These are phyloP conservation scores for Lepidium aucheri DNA, from an alignment of 345 rosid genomes.

Conservation along the genomic window DNA sequence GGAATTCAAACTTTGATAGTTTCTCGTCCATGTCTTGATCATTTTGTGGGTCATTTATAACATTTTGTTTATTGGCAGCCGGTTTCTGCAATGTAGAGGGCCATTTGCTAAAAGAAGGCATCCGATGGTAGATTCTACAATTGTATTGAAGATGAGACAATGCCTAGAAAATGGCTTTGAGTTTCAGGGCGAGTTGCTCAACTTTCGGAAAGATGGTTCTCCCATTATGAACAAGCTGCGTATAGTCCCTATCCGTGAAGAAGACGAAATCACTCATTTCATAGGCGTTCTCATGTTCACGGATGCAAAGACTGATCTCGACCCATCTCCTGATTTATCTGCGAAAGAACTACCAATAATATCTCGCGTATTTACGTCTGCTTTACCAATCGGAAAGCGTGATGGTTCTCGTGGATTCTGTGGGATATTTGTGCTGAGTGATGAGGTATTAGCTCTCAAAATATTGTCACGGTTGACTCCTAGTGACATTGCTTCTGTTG, in stretches of 20 bases:
- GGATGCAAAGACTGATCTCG: slow-evolving; percentile 73
- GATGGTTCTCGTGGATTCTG: slow-evolving; percentile 61
- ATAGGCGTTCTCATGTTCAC: slow-evolving; percentile 82
- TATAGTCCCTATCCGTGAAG: slow-evolving; percentile 79
- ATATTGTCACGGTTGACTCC: slow-evolving; percentile 74
- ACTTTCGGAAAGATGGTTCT: slow-evolving; percentile 83
- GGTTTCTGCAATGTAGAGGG: slow-evolving; percentile 91
- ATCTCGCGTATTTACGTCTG: slow-evolving; percentile 35
- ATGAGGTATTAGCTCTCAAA: slow-evolving; percentile 64
- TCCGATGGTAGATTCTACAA: slow-evolving; percentile 65
- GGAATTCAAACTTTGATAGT: not conserved
- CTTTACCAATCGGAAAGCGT: slow-evolving; percentile 45
- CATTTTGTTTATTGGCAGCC: slow-evolving; percentile 36
- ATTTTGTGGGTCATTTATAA: too few species aligned
- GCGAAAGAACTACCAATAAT: slow-evolving; percentile 42
- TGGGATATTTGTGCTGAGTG: slow-evolving; percentile 66
- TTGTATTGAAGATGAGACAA: slow-evolving; percentile 66
- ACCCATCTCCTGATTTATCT: slow-evolving; percentile 48
- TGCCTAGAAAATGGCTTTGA: slow-evolving; percentile 80
- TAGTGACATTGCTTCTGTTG: slow-evolving; percentile 80
- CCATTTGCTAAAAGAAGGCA: slow-evolving; percentile 89
- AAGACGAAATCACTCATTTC: slow-evolving; percentile 71
- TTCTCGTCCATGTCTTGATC: too few species aligned
- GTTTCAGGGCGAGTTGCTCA: slow-evolving; percentile 83
- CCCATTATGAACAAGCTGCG: slow-evolving; percentile 77